A percentile compares a stretch with the other conserved stretches of the same genome.
phyloP scores from a whole-genome alignment of 768 basidiomycete genomes.

The Asterophora parasitica region DNA sequence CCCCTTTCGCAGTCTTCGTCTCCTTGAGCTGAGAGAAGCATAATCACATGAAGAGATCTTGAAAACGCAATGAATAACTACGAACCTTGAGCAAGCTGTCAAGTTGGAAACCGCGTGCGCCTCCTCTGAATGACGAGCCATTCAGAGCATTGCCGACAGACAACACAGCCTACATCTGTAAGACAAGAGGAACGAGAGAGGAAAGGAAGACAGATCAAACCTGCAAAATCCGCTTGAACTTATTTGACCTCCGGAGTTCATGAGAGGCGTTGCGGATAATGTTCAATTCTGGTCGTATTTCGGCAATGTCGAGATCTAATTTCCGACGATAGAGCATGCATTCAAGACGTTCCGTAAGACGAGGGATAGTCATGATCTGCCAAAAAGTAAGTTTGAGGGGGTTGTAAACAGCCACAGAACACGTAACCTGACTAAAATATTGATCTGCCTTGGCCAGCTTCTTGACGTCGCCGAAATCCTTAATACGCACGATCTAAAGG shows the following conservation, averaged over 20 bases:
- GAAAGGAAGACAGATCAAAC: constrained; percentile 29
- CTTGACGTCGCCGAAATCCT: constrained; percentile 63
- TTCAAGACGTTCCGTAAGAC: constrained; percentile 66
- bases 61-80: background rate
- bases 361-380: constrained; percentile 75
- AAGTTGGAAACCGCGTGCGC: constrained; percentile 80
- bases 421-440: constrained; percentile 67
- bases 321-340: constrained; percentile 84
- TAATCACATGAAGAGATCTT: constrained; percentile 1
- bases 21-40: constrained; percentile 60
- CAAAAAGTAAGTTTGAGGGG: constrained; percentile 5
- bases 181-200: background rate
- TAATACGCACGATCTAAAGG: constrained; percentile 35
- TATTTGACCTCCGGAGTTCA: constrained; percentile 59
- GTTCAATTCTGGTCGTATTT: constrained; percentile 77
- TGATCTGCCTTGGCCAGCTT: constrained; percentile 82
- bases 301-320: constrained; percentile 77
- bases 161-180: constrained; percentile 53
- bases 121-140: constrained; percentile 75
- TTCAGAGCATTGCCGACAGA: constrained; percentile 81
- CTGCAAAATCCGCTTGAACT: constrained; percentile 68
- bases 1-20: constrained; percentile 68
- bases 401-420: background rate
- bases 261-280: constrained; percentile 64
- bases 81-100: constrained; percentile 76